These are phyloP conservation scores for Blastomyces silverae DNA, from an alignment of 2,329 filamentous ascomycete species.

Conservation along the genomic window DNA sequence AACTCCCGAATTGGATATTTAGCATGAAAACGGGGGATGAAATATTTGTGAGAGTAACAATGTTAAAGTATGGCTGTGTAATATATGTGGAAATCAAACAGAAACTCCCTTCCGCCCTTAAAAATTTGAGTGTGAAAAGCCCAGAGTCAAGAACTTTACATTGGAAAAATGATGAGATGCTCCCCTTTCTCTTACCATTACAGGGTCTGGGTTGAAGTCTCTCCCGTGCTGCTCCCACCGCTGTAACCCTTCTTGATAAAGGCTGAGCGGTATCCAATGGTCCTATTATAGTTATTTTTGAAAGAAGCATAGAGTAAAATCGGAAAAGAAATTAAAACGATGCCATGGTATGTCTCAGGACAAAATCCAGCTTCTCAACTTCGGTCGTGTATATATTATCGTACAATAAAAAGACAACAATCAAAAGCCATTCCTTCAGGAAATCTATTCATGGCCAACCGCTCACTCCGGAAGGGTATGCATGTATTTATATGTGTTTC, in stretches of 20 bases:
- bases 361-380: neutral
- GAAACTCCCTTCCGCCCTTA: neutral
- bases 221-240: neutral
- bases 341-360: neutral
- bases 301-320: neutral
- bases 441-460: neutral
- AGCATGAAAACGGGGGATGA: neutral
- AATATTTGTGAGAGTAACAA: neutral
- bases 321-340: neutral
- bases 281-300: neutral
- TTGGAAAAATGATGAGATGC: neutral
- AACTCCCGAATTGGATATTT: neutral
- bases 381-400: neutral
- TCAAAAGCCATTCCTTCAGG: neutral
- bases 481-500: constrained; percentile 6
- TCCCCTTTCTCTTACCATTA: neutral
- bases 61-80: neutral
- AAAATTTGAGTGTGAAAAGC: neutral
- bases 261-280: neutral
- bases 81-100: neutral
- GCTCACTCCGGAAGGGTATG: neutral
- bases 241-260: neutral
- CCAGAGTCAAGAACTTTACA: constrained; percentile 1
- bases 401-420: neutral
- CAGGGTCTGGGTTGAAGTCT: neutral